Base-by-base conservation (phyloP, 1,139 yeast species). In the Scheffersomyces stambukii region DNA sequence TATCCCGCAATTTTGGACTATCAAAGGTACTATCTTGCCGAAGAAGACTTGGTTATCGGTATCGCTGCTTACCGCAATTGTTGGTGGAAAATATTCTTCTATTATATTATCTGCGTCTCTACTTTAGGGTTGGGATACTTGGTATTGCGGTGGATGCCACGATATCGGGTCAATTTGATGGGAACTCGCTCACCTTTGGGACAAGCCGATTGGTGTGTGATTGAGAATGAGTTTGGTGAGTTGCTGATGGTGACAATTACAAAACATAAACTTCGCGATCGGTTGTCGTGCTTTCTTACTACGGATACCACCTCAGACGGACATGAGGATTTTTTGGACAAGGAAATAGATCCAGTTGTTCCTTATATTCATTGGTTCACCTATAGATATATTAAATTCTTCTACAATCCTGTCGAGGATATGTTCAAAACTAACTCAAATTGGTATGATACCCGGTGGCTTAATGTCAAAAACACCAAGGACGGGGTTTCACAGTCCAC, bases 151-250 rank as follows among this genome's bases (percentile, higher is more conserved):
- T 91, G 98, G 98, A 50, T 85, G 23, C 97, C 98, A 0, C 67
- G 77, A 27, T 77, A 77, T 52, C 68, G 84, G 38, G 75, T 91
- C 27, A 68, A 69, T 29, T 58, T 86, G 37, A 65, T 75, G 59
- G 97, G 96, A 3, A 58, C 59, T 12, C 69, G 68, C 18, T 66
- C 75, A 6, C 79, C 94, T 0, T 63, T 93, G 38, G 96, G 88
- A 1, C 68, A 69, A 36, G 83, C 96, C 19, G 94, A 86, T 45
- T 86, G 96, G 95, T 82, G 91, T 21, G 95, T 88, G 11, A 70
- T 93, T 24, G 98, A 91, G 50, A 93, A 86, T 43, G 96, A 89
- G 51, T 82, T 77, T 68, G 97, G 96, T 17, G 95, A 86, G 45
- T 66, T 91, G 40, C 68, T 74, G 16, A 71, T 81, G 10, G 70